phyloP scores from a whole-genome alignment of 805 yeast genomes.

The Candida tallmaniae region DNA sequence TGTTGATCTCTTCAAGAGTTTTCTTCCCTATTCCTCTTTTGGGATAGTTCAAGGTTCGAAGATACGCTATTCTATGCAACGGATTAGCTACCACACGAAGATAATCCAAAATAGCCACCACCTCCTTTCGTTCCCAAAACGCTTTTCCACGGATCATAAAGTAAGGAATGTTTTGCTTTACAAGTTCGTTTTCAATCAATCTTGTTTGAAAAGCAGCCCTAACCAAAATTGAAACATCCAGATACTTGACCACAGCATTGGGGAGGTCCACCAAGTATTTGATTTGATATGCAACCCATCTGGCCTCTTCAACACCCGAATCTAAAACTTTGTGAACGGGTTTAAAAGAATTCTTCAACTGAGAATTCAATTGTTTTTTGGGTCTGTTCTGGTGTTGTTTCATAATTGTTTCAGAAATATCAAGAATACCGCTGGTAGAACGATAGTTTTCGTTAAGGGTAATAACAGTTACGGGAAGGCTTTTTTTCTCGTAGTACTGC shows the following conservation, averaged over 20 bases:
- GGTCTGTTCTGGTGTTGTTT: conserved; percentile 50
- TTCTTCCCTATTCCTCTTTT: conserved; percentile 64
- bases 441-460: conserved; percentile 71
- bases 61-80: conserved; percentile 55
- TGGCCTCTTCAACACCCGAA: conserved; percentile 51
- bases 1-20: conserved; percentile 32
- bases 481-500: conserved; percentile 26
- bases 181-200: conserved; percentile 59
- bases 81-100: conserved; percentile 58
- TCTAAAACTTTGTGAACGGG: conserved; percentile 42
- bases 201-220: conserved; percentile 62
- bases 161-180: conserved; percentile 56
- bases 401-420: conserved; percentile 62
- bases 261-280: conserved; percentile 43
- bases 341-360: conserved; percentile 35
- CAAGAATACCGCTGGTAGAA: conserved; percentile 64
- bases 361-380: conserved; percentile 44
- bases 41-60: conserved; percentile 56
- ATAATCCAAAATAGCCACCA: conserved; percentile 57
- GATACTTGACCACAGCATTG: conserved; percentile 34
- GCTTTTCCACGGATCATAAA: conserved; percentile 66
- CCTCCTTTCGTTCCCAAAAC: conserved; percentile 77
- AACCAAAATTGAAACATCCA: conserved; percentile 71
- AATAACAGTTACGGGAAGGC: conserved; percentile 20
- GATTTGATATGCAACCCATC: conserved; percentile 54